Conservation (phyloP, 140 eudicot genomes). For the Ambrosia hybrid region DNA sequence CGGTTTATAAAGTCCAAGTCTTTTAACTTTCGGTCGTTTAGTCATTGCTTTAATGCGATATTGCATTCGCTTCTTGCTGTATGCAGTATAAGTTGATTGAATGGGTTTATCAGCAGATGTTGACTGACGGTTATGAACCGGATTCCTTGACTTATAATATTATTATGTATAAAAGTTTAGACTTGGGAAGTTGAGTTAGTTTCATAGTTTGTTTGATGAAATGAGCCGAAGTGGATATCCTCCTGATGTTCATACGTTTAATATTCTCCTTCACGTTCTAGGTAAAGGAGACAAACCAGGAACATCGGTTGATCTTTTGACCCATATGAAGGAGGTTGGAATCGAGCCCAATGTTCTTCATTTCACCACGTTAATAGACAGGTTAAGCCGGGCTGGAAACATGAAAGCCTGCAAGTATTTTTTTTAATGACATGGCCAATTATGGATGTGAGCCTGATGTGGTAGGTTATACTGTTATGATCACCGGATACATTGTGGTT, state of each 20-base stretch:
- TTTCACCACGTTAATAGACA: conserved; percentile 82
- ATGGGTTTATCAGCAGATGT: conserved; percentile 89
- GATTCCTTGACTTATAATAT: conserved; percentile 79
- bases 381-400: conserved; percentile 73
- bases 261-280: conserved; percentile 71
- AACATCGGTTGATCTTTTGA: conserved; percentile 68
- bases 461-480: conserved; percentile 82
- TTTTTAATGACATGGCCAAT: conserved; percentile 63
- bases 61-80: conserved; percentile 63
- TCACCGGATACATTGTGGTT: conserved; percentile 62
- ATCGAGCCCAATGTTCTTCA: conserved; percentile 72
- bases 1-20: conserved; percentile 69
- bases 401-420: conserved; percentile 73
- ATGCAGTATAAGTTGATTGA: conserved; percentile 72
- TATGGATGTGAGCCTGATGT: conserved; percentile 79
- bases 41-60: conserved; percentile 73
- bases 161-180: conserved; percentile 63
- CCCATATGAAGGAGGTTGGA: conserved; percentile 81
- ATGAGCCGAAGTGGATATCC: conserved; percentile 70
- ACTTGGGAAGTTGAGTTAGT: conserved; percentile 68
- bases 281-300: conserved; percentile 79
- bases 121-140: conserved; percentile 57
- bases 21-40: conserved; percentile 76
- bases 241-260: conserved; percentile 81
- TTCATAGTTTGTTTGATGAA: conserved; percentile 67